phyloP scores from a whole-genome alignment of 176 grass and related monocot genomes.

The Eleusine coracana region DNA sequence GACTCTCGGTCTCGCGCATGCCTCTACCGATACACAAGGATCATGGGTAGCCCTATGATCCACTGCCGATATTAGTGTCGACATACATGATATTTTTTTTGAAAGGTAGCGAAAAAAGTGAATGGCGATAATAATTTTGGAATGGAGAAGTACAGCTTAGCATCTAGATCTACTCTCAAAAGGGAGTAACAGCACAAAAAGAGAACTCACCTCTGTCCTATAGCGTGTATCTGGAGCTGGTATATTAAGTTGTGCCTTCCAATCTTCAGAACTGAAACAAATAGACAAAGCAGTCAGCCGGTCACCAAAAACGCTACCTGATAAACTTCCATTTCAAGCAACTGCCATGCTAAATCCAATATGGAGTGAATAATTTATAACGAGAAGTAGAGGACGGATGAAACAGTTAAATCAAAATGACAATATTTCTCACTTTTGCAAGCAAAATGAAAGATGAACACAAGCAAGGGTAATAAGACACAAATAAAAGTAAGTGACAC shows the following conservation, averaged over 20 bases:
- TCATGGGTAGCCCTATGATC: too few relatives aligned
- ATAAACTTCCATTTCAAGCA: neutral
- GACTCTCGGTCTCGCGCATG: too few relatives aligned
- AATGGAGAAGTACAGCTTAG: neutral
- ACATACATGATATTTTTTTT: too few relatives aligned
- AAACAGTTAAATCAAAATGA: slow-evolving; percentile 14
- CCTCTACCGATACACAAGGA: too few relatives aligned
- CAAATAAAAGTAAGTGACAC: neutral
- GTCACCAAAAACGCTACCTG: neutral
- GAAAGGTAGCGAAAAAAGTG: too few relatives aligned
- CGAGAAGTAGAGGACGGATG: neutral
- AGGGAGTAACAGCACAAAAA: neutral
- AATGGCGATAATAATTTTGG: too few relatives aligned
- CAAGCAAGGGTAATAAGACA: neutral
- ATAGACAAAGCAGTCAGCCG: neutral
- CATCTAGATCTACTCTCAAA: neutral
- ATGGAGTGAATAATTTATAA: slow-evolving; percentile 10
- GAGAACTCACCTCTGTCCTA: slow-evolving; percentile 56
- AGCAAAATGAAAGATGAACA: neutral
- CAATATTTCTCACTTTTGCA: neutral
- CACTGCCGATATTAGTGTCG: too few relatives aligned
- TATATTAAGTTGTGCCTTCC: slow-evolving; percentile 72
- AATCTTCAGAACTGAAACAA: slow-evolving; percentile 62
- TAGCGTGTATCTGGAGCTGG: slow-evolving; percentile 64
- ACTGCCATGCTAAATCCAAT: neutral